phyloP scores from a whole-genome alignment of 2,329 filamentous ascomycete species.

The Xylariales sp. region DNA sequence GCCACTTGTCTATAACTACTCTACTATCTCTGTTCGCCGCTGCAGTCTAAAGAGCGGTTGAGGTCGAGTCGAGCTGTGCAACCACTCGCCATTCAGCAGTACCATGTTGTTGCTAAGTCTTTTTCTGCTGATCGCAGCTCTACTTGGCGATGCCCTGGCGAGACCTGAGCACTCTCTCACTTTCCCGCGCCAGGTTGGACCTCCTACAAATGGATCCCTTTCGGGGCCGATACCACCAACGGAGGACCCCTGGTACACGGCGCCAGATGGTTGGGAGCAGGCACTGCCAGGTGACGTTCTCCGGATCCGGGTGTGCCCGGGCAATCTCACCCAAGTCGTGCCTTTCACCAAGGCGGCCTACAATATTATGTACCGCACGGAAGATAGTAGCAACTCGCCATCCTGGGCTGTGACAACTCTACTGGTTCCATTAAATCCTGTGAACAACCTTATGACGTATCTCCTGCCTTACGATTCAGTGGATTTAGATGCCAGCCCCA shows the following conservation, averaged over 20 bases:
- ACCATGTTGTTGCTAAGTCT: too few relatives aligned
- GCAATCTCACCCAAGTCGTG: constrained; percentile 11
- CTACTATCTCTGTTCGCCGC: too few relatives aligned
- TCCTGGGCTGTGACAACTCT: constrained; percentile 35
- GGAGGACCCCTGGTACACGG: constrained; percentile 29
- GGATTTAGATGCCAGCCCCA: constrained; percentile 31
- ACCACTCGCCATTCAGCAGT: too few relatives aligned
- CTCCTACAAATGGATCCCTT: too few relatives aligned
- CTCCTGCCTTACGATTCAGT: constrained; percentile 32
- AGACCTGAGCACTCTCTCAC: too few relatives aligned
- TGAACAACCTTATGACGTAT: constrained; percentile 28
- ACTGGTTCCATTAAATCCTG: constrained; percentile 9
- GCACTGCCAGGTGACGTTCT: constrained; percentile 10
- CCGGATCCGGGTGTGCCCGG: constrained; percentile 7
- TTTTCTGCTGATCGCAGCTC: too few relatives aligned
- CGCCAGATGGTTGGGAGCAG: constrained; percentile 20
- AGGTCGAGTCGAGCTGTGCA: too few relatives aligned
- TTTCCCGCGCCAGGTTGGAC: too few relatives aligned
- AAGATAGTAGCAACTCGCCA: constrained; percentile 25
- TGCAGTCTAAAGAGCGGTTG: too few relatives aligned
- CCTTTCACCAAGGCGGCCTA: constrained; percentile 17
- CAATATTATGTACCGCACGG: constrained; percentile 34
- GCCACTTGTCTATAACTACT: too few relatives aligned
- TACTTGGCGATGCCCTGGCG: too few relatives aligned
- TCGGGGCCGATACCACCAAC: too few relatives aligned